Percentiles rank a stretch among this genome's conserved stretches.
These are phyloP conservation scores for Syzygium aqueum DNA, from an alignment of 345 rosid species.

Conservation along the genomic window DNA sequence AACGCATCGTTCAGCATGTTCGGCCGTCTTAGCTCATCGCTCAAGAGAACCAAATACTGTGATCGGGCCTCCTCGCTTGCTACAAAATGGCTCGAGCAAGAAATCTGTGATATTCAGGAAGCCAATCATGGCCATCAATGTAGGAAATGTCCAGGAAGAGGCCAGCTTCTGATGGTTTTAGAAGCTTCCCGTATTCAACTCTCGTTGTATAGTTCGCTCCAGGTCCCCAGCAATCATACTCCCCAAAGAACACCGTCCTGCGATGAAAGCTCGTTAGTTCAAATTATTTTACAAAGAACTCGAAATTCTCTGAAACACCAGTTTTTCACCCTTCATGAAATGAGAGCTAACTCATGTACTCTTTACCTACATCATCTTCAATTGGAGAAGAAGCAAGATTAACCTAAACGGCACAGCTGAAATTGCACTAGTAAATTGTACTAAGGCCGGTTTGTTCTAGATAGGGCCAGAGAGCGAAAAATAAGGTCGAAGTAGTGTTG, in stretches of 20 bases:
- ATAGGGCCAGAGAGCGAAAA: not conserved
- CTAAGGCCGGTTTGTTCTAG: not conserved
- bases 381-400: not conserved
- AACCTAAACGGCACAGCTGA: not conserved
- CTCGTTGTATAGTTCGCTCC: conserved; percentile 45
- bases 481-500: not conserved
- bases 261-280: not conserved
- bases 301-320: not conserved
- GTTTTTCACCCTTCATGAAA: not conserved
- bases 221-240: conserved; percentile 48
- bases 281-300: not conserved
- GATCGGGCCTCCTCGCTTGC: not conserved
- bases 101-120: conserved; percentile 4
- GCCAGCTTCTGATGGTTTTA: conserved; percentile 43
- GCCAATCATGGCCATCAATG: conserved; percentile 71
- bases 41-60: not conserved
- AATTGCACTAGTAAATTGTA: not conserved
- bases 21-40: not conserved
- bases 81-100: not conserved
- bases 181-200: conserved; percentile 39
- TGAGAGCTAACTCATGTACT: not conserved
- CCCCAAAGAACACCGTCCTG: conserved; percentile 71
- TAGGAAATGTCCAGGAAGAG: conserved; percentile 42
- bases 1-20: not conserved
- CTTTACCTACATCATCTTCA: not conserved